Evolutionary conservation across 2,329 filamentous ascomycete species (phyloP), one percentile per base, ranked within the genome.

Genomic region (Tolypocladium ophioglossoides): DNA sequence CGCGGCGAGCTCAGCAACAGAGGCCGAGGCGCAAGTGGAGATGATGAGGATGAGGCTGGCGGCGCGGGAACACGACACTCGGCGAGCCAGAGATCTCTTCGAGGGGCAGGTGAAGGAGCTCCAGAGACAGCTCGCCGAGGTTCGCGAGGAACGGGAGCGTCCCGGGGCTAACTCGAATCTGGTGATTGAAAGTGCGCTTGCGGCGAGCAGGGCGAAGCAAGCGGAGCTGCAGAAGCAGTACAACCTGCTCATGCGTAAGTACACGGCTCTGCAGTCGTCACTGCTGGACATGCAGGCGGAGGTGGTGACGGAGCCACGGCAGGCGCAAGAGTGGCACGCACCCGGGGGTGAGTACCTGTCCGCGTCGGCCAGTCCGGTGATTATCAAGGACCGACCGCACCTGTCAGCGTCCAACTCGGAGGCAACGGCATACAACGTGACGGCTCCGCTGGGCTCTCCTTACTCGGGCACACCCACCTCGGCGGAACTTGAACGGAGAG

Each of bases 21-120:
- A 79, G 34, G 75, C 85, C 14, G 76, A 83, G 39, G 79, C 76
- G 54, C 78, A 81, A 51, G 76, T 84, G 8, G 78, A 85, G 58
- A 72, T 78, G 53, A 72, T 87, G 24, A 75, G 76, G 49, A 72
- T 84, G 71, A 78, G 83, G 58, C 70, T 91, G 57, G 70, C 66
- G 44, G 77, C 75, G 7, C 70, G 71, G 22, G 75, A 79, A 47
- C 61, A 63, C n/a, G 78, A 82, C 50, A 63, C 79, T 2, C 66
- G 71, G 52, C 69, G 71, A 51, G 70, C 68, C 32, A 72, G 66
- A 56, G 67, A 65, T 37, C 63, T 72, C n/a, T 79, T 78, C 56
- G 66, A 78, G 54, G 67, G 68, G 6, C 78, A 82, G 56, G 72
- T 82, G 16, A 64, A 64, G n/a, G 67, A 65, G 20, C 70, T 83